Base-by-base conservation (phyloP, 108 stramenopile species). In the Parietichytrium sp. region DNA sequence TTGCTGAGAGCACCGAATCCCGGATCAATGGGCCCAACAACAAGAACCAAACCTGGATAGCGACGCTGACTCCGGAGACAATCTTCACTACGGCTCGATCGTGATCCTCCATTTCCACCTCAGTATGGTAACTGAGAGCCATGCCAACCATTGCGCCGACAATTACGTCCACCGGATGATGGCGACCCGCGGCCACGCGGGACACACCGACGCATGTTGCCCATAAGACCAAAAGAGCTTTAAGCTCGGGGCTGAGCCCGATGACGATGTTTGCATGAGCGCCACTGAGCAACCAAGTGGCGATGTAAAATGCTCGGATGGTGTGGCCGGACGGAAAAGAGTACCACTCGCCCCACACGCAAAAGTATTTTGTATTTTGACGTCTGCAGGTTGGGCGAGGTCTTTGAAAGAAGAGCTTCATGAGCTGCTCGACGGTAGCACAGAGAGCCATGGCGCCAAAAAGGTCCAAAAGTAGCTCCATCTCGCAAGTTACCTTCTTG, bases 301-400 rank as follows among this genome's bases (percentile, higher is more conserved):
- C 48, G 1, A 29, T 30, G 8, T 79, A 83, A 42, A 79, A 31
- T 20, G 78, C 78, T 3, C 82, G 77, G 38, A 78, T 78, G 45
- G 82, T 52, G 50, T 83, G 82, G 0, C 82, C 82, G 15, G 78
- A 79, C 18, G 82, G 82, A 7, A 83, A 83, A n/a, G 51, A 52
- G 47, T 49, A 79, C 29, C 82, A 33, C 33, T 83, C 82, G 36
- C 82, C 77, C n/a, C 48, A 49, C 31, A 83, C 42, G 38, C 50
- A 38, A 45, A 49, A 55, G 52, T 54, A 52, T 6, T 25, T 47
- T 0, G 36, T 51, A 36, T 38, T 33, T 18, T 83, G 54, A 23
- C 52, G 78, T 6, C 49, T 27, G 51, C 61, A 83, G 3, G 31
- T 29, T 3, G 82, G 82, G 6, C 82, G 31, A 0, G 29, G 77